Base-by-base conservation (phyloP, 169 alveolate species). In the Plasmodium malariae region DNA sequence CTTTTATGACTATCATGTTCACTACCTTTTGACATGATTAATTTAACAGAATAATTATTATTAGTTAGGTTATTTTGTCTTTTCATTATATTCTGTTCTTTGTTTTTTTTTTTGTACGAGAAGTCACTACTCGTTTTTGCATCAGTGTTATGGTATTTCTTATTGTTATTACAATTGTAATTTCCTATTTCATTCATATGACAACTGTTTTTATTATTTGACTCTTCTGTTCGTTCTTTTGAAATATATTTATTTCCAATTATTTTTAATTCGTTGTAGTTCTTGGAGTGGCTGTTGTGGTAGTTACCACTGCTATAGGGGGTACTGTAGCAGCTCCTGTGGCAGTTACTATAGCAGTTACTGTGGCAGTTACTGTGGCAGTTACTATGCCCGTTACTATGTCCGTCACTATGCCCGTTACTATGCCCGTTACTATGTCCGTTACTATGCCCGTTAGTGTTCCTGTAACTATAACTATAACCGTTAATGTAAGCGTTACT, bases 11-110 rank as follows among this genome's bases (percentile, higher is more conserved):
- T 28, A 34, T 60, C 76, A 48, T 17, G 34, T 34, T 3, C 30
- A 48, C 34, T 67, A 55, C 9, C 28, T 51, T 68, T 60, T 21
- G 88, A 28, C 21, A 48, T 11, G n/a, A 62, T 28, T 36, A 26
- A 43, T 67, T 49, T 43, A 11, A 57, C 3, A 1, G 40, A 68
- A 24, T 62, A 45, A 62, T 34, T 63, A 45, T 40, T 78, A 65
- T 57, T 54, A 34, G n/a, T 43, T 19, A 76, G 36, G 32, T 57
- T 73, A 36, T 55, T 78, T 37, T 11, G 24, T 63, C 40, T 78
- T 28, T 49, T 63, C 21, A 37, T 14, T 21, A 63, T 24, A 76
- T 62, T 76, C 32, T 43, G 89, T 21, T 67, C 59, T 43, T 63
- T 62, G 55, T 68, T 69, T 43, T 59, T 37, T 24, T 78, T 78